These are phyloP conservation scores for Cordyceps pruinosa DNA, from an alignment of 2,329 filamentous ascomycete genomes.

Conservation along the genomic window DNA sequence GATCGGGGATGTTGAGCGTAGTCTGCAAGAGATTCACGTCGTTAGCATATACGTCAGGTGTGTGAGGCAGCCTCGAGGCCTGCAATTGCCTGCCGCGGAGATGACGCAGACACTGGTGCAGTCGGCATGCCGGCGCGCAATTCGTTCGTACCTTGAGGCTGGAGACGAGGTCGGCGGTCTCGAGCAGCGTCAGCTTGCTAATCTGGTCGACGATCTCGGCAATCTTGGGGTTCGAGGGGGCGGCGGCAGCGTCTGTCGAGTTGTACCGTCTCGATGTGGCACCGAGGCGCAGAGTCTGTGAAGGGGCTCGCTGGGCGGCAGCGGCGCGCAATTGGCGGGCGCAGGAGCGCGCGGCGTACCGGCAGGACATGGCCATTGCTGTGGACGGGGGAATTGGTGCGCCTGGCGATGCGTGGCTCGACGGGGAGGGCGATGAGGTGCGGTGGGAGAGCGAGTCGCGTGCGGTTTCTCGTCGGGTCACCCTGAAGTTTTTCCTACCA, in stretches of 20 bases:
- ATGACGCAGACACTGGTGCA: not conserved
- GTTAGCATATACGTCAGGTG: not conserved
- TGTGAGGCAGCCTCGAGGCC: not conserved
- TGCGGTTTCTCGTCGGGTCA: slow-evolving; percentile 18
- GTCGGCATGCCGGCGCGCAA: too few species aligned
- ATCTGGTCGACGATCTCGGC: slow-evolving; percentile 94
- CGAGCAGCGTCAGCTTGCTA: slow-evolving; percentile 91
- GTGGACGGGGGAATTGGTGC: slow-evolving; percentile 20
- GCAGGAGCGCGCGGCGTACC: slow-evolving; percentile 58
- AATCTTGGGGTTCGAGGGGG: slow-evolving; percentile 79
- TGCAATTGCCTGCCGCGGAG: not conserved
- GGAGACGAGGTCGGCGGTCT: slow-evolving; percentile 93
- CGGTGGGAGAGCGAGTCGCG: slow-evolving; percentile 15
- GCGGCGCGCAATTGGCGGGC: slow-evolving; percentile 52
- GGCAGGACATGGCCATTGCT: slow-evolving; percentile 57
- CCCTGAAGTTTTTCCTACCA: slow-evolving; percentile 37
- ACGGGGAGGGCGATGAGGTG: slow-evolving; percentile 5
- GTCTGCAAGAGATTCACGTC: slow-evolving; percentile 48
- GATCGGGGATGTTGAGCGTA: slow-evolving; percentile 94
- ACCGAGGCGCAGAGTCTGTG: slow-evolving; percentile 40
- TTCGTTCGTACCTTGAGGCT: slow-evolving; percentile 82
- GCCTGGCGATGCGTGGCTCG: slow-evolving; percentile 22
- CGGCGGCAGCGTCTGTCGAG: slow-evolving; percentile 63
- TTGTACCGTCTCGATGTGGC: slow-evolving; percentile 69
- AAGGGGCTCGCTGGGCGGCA: slow-evolving; percentile 38